Percentiles rank a stretch among this genome's conserved stretches.
Evolutionary conservation across 176 grass and related monocot genomes (phyloP).

Genomic region (Poa annua): DNA sequence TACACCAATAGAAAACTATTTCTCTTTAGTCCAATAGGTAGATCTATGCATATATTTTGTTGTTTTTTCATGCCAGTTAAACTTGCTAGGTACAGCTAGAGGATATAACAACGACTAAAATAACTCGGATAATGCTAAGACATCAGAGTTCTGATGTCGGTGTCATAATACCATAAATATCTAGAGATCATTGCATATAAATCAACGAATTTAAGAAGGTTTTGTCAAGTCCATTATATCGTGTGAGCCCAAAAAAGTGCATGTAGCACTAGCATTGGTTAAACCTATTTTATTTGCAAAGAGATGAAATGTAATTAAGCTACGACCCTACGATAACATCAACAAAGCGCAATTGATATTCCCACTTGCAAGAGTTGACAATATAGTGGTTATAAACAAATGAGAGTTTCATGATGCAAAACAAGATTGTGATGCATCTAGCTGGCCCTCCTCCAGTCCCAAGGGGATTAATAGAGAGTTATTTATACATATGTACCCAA

Average conservation of each 20-base stretch:
- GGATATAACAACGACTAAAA: not conserved
- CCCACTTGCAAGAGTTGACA: not conserved
- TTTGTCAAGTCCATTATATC: no score
- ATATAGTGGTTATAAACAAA: not conserved
- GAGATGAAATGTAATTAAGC: not conserved
- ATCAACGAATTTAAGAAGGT: no score
- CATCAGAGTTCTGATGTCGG: no score
- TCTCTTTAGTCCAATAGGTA: not conserved
- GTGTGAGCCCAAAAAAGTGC: no score
- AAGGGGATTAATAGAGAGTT: not conserved
- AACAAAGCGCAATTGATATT: not conserved
- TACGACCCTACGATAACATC: not conserved
- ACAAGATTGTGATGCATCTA: not conserved
- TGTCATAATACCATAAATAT: no score
- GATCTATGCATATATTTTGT: no score
- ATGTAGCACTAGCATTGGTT: no score
- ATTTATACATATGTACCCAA: not conserved
- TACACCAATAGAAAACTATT: not conserved
- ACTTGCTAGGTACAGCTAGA: not conserved
- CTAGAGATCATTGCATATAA: no score
- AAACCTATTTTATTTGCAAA: not conserved
- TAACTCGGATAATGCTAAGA: not conserved
- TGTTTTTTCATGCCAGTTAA: not conserved
- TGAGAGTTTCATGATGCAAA: not conserved
- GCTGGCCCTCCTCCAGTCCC: not conserved